Evolutionary conservation across 169 alveolate species (phyloP), one percentile per base, ranked within the genome.

Genomic region (Cryptosporidium viatorum): DNA sequence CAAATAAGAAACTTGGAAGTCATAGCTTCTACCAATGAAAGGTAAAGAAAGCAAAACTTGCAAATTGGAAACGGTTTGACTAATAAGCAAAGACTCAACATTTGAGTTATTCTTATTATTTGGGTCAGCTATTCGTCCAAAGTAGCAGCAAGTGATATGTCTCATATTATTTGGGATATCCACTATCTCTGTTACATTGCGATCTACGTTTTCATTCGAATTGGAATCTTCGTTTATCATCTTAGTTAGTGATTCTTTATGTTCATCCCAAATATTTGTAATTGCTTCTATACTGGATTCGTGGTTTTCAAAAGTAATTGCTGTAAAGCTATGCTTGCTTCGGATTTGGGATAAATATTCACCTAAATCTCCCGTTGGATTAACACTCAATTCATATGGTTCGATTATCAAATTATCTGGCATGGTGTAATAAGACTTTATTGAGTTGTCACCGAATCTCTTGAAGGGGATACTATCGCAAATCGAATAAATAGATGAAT

Each of bases 81-180:
- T 37, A n/a, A 10, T 29, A 33, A 73, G 48, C 33, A 16, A 18
- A 21, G 39, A 10, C 6, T 16, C 50, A 29, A 31, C 3, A 55
- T 41, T 58, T 16, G 43, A 21, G 26, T 6, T 7, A 3, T 55
- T 26, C 3, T 31, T 10, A 37, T 9, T 35, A 18, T 51, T 9
- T n/a, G 16, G 26, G 21, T 31, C 51, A 31, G 62, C 2, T 16
- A 2, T 29, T n/a, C n/a, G 1, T 7, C 71, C 48, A 73, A 73
- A 73, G 41, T 55, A 73, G 18, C 51, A 59, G 39, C 86, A 73
- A 35, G 86, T 52, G 3, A 73, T 10, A 18, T 73, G 86, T 14
- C 6, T 73, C 3, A 7, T 26, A 16, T 26, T 18, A 14, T 50
- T 29, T 7, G 41, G 31, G 50, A 73, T 37, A 18, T 41, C 71